Conservation (phyloP, 2,329 filamentous ascomycete species). For the Orbilia javanica region DNA sequence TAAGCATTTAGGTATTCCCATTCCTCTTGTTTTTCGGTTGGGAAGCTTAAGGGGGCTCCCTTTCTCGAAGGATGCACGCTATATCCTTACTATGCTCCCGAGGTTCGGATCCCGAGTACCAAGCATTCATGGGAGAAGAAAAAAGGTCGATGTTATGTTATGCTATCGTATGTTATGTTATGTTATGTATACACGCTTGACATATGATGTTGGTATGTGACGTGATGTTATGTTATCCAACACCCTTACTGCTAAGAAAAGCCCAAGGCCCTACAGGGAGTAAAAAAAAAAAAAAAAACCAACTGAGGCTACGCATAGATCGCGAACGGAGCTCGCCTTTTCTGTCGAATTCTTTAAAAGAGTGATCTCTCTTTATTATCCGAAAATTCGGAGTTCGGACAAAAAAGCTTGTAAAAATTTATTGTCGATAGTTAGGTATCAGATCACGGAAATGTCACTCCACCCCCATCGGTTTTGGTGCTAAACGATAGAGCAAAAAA, state of each 20-base stretch:
- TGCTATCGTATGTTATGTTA: neutral
- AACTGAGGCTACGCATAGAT: no score
- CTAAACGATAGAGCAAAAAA: neutral
- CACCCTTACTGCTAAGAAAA: neutral
- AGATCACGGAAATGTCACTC: constrained; percentile 14
- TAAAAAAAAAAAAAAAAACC: neutral
- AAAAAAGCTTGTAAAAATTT: constrained; percentile 10
- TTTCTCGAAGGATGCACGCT: neutral
- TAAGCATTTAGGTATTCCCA: neutral
- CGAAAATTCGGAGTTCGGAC: neutral
- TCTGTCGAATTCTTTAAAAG: neutral
- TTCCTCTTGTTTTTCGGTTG: neutral
- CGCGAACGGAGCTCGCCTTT: constrained; percentile 15
- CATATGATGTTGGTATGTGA: constrained; percentile 4
- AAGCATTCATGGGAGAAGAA: neutral
- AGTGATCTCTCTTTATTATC: neutral
- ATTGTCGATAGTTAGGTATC: neutral
- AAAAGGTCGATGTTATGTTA: neutral
- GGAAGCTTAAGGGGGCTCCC: neutral
- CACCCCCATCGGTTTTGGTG: neutral
- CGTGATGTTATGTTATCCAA: neutral
- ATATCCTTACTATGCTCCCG: no score
- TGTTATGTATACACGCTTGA: neutral
- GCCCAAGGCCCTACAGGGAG: neutral
- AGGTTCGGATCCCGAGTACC: neutral